These are phyloP conservation scores for Cercospora janseana DNA, from an alignment of 2,329 filamentous ascomycete species.

Conservation along the genomic window DNA sequence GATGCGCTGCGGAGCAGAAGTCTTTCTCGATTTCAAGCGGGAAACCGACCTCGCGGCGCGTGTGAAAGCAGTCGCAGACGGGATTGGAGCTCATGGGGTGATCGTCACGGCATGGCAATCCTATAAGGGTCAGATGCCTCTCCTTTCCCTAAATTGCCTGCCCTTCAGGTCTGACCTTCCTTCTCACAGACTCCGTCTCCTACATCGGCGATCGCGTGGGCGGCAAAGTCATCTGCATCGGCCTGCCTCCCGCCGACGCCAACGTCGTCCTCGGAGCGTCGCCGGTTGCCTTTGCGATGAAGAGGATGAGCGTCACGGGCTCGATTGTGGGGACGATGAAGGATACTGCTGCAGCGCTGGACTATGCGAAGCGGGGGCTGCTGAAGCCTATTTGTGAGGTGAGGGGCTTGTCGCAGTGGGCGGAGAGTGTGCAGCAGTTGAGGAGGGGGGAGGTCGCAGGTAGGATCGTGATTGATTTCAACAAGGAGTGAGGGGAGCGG, in stretches of 20 bases:
- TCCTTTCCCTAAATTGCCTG: neutral
- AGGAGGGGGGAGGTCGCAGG: slow-evolving; percentile 52
- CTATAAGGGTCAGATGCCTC: slow-evolving; percentile 3
- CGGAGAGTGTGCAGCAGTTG: slow-evolving; percentile 53
- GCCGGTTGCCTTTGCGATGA: slow-evolving; percentile 37
- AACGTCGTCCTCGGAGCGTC: slow-evolving; percentile 37
- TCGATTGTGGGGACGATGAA: slow-evolving; percentile 49
- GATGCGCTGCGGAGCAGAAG: slow-evolving; percentile 53
- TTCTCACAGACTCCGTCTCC: slow-evolving; percentile 38
- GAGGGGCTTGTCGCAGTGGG: slow-evolving; percentile 45
- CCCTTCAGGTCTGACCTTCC: slow-evolving; percentile 1
- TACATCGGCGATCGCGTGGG: slow-evolving; percentile 50
- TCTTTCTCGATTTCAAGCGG: slow-evolving; percentile 55
- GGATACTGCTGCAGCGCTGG: slow-evolving; percentile 46
- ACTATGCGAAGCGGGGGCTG: slow-evolving; percentile 51
- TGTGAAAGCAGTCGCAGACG: slow-evolving; percentile 48
- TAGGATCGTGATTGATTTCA: slow-evolving; percentile 51
- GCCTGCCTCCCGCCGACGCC: slow-evolving; percentile 37
- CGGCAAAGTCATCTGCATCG: slow-evolving; percentile 52
- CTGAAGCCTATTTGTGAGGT: slow-evolving; percentile 52
- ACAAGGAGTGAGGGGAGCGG: slow-evolving; percentile 9
- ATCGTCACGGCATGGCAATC: slow-evolving; percentile 38
- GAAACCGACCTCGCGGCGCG: slow-evolving; percentile 40
- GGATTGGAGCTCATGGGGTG: slow-evolving; percentile 48
- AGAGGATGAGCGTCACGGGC: slow-evolving; percentile 37